Base-by-base conservation (phyloP, 164 flowering plant species). In the Magnolia kwangsiensis region DNA sequence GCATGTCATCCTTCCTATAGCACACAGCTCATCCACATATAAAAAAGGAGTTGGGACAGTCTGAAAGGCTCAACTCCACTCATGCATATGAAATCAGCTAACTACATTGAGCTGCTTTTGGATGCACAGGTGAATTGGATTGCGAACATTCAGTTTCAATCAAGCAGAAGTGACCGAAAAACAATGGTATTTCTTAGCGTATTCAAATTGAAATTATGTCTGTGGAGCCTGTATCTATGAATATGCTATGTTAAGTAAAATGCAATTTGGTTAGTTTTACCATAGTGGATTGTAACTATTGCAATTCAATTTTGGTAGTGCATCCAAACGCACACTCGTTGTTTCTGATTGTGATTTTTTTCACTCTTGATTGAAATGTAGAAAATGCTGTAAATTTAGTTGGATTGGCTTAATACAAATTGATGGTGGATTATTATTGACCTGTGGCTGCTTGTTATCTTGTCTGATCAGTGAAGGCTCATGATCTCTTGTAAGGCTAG, bases 1-100 rank as follows among this genome's bases (percentile, higher is more conserved):
- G 87, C 83, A 76, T 58, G 80, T 69, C 87, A 21, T 70, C 85
- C 27, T 82, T 89, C 68, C 51, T 82, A 50, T 90, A 78, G 74
- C 50, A 2, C 71, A 10, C 10, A 23, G 13, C 21, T 66, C 69
- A 66, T 13, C 29, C 2, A 13, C 69, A 24, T 66, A 23, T 9
- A 66, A 23, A 66, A 66, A 23, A 21, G 69, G 31, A 21, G 3
- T 21, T 66, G 31, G 68, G 21, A 66, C 14, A 7, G 24, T 66
- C 1, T 6, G 65, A 21, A 66, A 27, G 69, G 4, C 10, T 21
- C 27, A 0, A 66, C 31, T 21, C 29, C 14, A 27, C 31, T 24
- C 69, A 10, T 11, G 24, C 27, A 13, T 10, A 24, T 2, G 11
- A 11, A 21, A 13, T 66, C 31, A 66, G 4, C 69, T 66, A 63